Percentiles rank a stretch among this genome's conserved stretches.
These are phyloP conservation scores for Teratosphaeria gauchensis DNA, from an alignment of 2,329 filamentous ascomycete genomes.

Conservation along the genomic window DNA sequence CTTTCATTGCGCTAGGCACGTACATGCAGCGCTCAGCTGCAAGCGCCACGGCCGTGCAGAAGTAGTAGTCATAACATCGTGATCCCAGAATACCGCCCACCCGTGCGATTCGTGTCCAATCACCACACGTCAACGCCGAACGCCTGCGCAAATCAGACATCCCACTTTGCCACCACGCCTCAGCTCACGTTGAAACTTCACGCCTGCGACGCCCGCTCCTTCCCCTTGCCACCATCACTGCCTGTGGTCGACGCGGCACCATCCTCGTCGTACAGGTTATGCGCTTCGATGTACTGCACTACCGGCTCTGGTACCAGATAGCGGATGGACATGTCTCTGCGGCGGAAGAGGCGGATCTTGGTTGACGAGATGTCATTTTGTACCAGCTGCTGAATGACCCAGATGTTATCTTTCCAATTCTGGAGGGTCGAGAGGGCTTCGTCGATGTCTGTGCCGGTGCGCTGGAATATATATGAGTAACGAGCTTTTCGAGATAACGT, in stretches of 20 bases:
- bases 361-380: constrained; percentile 75
- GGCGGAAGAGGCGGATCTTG: constrained; percentile 71
- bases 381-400: constrained; percentile 80
- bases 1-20: too few species aligned
- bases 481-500: constrained; percentile 23
- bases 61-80: too few species aligned
- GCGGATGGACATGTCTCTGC: constrained; percentile 71
- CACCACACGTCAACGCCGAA: too few species aligned
- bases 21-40: too few species aligned
- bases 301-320: constrained; percentile 67
- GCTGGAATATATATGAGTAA: constrained; percentile 72
- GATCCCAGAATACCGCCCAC: too few species aligned
- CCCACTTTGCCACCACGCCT: too few species aligned
- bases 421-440: constrained; percentile 75
- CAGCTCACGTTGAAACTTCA: background rate
- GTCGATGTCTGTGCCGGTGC: constrained; percentile 78
- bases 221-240: constrained; percentile 19
- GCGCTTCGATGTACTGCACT: constrained; percentile 43
- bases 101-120: too few species aligned
- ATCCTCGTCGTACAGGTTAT: constrained; percentile 29
- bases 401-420: constrained; percentile 75
- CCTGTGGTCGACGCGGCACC: constrained; percentile 15
- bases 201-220: constrained; percentile 5
- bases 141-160: too few species aligned
- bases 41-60: too few species aligned